Evolutionary conservation across 208 protist species (phyloP).

Genomic region (Acanthamoeba triangularis): DNA sequence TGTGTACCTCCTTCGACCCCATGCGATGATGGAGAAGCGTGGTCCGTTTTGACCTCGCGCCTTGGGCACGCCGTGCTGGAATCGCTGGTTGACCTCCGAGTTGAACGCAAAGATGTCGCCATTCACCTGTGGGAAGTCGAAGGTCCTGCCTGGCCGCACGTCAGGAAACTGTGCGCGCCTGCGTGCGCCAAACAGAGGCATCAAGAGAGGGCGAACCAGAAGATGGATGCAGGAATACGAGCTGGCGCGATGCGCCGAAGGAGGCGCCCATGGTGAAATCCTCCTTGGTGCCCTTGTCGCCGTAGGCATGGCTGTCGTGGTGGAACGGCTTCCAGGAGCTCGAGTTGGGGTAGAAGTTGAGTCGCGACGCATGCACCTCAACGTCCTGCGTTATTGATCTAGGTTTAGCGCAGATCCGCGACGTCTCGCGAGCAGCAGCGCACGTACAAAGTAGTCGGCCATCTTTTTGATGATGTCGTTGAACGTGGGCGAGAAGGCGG

Average conservation of each 20-base stretch:
- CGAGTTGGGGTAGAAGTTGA: slow-evolving; percentile 96
- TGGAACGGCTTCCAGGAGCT: slow-evolving; percentile 96
- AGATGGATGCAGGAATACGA: slow-evolving; percentile 94
- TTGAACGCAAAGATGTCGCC: slow-evolving; percentile 96
- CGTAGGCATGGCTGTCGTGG: slow-evolving; percentile 96
- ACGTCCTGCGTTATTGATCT: slow-evolving; percentile 92
- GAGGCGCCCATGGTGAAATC: slow-evolving; percentile 96
- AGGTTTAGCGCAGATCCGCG: too few relatives aligned
- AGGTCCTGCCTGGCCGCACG: slow-evolving; percentile 83
- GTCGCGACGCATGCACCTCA: slow-evolving; percentile 94
- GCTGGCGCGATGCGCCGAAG: slow-evolving; percentile 92
- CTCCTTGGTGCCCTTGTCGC: slow-evolving; percentile 89
- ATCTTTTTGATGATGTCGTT: slow-evolving; percentile 94
- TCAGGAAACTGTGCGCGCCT: background rate
- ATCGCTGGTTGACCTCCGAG: slow-evolving; percentile 93
- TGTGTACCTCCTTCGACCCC: slow-evolving; percentile 92
- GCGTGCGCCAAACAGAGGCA: background rate
- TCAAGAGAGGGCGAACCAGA: slow-evolving; percentile 83
- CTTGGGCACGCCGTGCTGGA: slow-evolving; percentile 95
- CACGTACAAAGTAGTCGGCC: slow-evolving; percentile 71
- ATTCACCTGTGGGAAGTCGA: slow-evolving; percentile 95
- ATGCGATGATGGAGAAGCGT: slow-evolving; percentile 95
- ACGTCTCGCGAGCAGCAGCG: background rate
- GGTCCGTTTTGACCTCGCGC: slow-evolving; percentile 85
- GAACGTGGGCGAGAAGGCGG: slow-evolving; percentile 93